Conservation (phyloP, 2,329 filamentous ascomycete species). For the Bipolaris victoriae region DNA sequence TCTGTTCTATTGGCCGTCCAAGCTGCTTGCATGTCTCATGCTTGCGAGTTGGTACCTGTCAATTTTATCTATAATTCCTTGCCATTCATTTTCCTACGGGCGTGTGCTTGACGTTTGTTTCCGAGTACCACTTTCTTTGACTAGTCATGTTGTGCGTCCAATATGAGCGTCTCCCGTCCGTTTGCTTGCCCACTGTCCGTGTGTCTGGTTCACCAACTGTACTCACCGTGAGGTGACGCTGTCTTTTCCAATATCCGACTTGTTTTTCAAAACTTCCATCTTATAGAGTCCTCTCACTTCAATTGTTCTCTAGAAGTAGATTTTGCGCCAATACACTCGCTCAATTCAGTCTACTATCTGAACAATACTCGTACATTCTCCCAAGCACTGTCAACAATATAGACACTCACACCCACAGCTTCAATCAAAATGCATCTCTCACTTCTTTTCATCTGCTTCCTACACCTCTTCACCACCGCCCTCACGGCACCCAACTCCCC, state of each 20-base stretch:
- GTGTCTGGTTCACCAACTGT: background rate
- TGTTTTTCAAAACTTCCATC: background rate
- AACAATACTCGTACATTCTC: background rate
- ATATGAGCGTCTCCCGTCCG: background rate
- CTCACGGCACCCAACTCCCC: background rate
- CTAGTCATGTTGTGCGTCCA: background rate
- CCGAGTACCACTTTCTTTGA: background rate
- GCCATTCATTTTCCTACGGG: background rate
- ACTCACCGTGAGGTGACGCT: background rate
- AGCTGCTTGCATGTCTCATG: background rate
- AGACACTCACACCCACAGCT: background rate
- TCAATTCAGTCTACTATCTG: background rate
- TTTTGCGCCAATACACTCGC: background rate
- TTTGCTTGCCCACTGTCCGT: constrained; percentile 7
- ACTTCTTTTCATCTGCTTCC: background rate
- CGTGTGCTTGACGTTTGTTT: background rate
- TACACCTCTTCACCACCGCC: background rate
- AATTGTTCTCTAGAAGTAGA: background rate
- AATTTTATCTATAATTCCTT: background rate
- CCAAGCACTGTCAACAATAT: background rate
- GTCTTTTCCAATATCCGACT: background rate
- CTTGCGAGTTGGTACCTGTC: background rate
- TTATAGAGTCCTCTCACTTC: background rate
- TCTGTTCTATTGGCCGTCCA: constrained; percentile 1
- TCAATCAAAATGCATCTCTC: background rate